Evolutionary conservation across 2,329 filamentous ascomycete species (phyloP), one percentile per base, ranked within the genome.

Genomic region (Lachnellula hyalina): DNA sequence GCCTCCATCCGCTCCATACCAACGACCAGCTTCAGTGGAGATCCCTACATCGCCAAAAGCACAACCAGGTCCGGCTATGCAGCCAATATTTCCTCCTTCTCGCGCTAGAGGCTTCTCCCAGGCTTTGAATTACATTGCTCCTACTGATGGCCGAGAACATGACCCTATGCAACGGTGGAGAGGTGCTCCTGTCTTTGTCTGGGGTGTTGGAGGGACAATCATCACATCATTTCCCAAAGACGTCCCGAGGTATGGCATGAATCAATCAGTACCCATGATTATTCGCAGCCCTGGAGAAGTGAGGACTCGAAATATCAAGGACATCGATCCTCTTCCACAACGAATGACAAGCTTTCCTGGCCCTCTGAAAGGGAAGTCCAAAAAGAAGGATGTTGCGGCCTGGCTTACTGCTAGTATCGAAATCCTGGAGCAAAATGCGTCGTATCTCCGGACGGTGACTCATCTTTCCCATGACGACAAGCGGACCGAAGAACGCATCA

Each of bases 91-190:
- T 23, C 44, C 61, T 7, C 55, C 54, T 23, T 51, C 72, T 15
- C 74, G 80, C 19, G 70, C 74, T 12, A 74, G 82, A 51, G 79
- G 77, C 1, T 73, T 78, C 51, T 85, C 82, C 3, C 73, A 82
- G 53, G 75, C 73, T 28, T 69, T 84, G 49, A 82, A 82, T 61
- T 76, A 85, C 60, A 75, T 86, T 38, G 73, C 79, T 8, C 84
- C 85, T 1, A 85, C 78, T 1, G 84, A 87, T 68, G 84, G 84
- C 1, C 80, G 81, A 19, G 82, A 87, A 65, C 73, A 83, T 17
- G 94, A 99, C 72, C 84, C 86, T 2, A 75, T 99, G 6, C 81
- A 96, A 68, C 81, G 94, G 61, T 99, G 94, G 94, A 91, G 88
- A 72, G 95, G 95, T 3, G 81, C 83, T 12, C 94, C 95, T 0